These are phyloP conservation scores for Ailanthus altissimus DNA, from an alignment of 345 rosid genomes.

Conservation along the genomic window DNA sequence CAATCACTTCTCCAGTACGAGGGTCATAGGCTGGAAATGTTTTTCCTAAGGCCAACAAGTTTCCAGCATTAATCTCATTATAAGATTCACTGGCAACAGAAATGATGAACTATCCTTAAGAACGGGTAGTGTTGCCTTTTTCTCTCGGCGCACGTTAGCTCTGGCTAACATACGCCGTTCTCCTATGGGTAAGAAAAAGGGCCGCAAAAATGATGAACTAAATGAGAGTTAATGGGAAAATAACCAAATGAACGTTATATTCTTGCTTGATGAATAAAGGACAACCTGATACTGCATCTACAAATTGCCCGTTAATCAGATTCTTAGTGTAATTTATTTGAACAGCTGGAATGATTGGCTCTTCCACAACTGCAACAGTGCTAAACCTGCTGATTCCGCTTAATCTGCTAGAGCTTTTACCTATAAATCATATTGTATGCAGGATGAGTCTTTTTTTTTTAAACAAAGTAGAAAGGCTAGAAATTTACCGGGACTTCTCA, in stretches of 20 bases:
- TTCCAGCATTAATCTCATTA: constrained; percentile 4
- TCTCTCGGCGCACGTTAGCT: no score
- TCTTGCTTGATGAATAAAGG: neutral
- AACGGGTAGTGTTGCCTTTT: no score
- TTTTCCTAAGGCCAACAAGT: constrained; percentile 41
- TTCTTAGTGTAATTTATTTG: constrained; percentile 65
- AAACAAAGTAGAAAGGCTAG: no score
- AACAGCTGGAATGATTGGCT: constrained; percentile 65
- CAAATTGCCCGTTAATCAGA: constrained; percentile 78
- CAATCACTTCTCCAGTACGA: constrained; percentile 67
- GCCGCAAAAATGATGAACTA: no score
- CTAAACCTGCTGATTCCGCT: constrained; percentile 48
- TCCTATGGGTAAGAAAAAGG: no score
- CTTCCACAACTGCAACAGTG: constrained; percentile 64
- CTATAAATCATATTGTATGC: constrained; percentile 32
- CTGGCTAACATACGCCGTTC: no score
- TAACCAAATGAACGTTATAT: no score
- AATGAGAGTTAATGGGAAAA: no score
- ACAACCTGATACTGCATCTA: constrained; percentile 87
- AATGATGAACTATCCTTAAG: no score
- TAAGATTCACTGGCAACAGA: neutral
- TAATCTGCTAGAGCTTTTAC: constrained; percentile 35
- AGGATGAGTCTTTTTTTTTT: neutral
- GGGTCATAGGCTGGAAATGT: constrained; percentile 70
- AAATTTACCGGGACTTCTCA: no score